phyloP scores from a whole-genome alignment of 179 eudicot genomes.

The Monotropa hypopitys region DNA sequence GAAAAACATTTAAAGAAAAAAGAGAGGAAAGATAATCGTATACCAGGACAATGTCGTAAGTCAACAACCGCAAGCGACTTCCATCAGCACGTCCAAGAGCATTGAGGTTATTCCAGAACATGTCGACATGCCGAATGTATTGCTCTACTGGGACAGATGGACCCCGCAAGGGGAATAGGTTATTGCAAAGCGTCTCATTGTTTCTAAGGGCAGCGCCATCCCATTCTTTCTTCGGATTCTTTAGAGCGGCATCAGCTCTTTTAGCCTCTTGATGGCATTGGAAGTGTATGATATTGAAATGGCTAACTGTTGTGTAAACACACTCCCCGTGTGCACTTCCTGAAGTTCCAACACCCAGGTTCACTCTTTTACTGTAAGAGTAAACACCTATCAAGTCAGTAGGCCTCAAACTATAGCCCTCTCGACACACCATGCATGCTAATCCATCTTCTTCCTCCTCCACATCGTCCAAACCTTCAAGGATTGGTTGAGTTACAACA shows the following conservation, averaged over 20 bases:
- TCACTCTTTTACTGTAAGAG: slow-evolving; percentile 87
- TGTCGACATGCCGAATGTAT: slow-evolving; percentile 74
- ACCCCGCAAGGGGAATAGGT: slow-evolving; percentile 78
- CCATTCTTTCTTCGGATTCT: slow-evolving; percentile 91
- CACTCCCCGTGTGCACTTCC: slow-evolving; percentile 81
- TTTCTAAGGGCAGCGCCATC: slow-evolving; percentile 95
- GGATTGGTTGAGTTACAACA: slow-evolving; percentile 60
- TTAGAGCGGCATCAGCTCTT: slow-evolving; percentile 90
- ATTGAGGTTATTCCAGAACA: slow-evolving; percentile 91
- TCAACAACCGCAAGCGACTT: slow-evolving; percentile 78
- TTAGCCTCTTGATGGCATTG: slow-evolving; percentile 99
- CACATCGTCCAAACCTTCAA: slow-evolving; percentile 91
- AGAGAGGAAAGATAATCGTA: slow-evolving; percentile 5
- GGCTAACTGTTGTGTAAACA: slow-evolving; percentile 98
- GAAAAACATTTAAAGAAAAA: too few relatives aligned
- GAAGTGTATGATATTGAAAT: slow-evolving; percentile 91
- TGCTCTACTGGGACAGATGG: slow-evolving; percentile 87
- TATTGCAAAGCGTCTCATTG: slow-evolving; percentile 92
- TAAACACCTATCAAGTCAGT: slow-evolving; percentile 78
- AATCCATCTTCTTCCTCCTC: slow-evolving; percentile 95
- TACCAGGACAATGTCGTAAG: slow-evolving; percentile 96
- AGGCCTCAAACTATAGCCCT: slow-evolving; percentile 84
- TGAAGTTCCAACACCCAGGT: slow-evolving; percentile 72
- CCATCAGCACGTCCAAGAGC: slow-evolving; percentile 98
- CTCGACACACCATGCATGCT: slow-evolving; percentile 99